Conservation (phyloP, 495 filamentous ascomycete genomes). For the Alectoria sarmentosa region DNA sequence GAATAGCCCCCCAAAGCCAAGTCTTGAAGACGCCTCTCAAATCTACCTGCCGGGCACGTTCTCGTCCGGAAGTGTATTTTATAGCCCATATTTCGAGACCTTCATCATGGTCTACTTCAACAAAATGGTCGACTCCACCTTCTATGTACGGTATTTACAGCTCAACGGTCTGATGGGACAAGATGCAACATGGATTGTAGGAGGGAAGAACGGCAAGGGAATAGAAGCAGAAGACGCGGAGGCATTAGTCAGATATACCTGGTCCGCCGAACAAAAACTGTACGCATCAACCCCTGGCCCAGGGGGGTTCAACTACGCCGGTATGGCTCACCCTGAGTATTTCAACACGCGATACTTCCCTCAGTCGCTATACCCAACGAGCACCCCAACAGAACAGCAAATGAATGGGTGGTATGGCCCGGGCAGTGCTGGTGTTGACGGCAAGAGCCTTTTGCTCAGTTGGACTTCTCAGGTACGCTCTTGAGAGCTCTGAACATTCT, state of each 20-base stretch:
- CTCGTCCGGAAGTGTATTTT: conserved; percentile 31
- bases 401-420: conserved; percentile 26
- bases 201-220: conserved; percentile 25
- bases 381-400: conserved; percentile 11
- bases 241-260: conserved; percentile 28
- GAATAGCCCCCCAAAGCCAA: conserved; percentile 16
- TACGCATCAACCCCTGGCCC: conserved; percentile 25
- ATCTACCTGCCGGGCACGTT: conserved; percentile 29
- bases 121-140: conserved; percentile 30
- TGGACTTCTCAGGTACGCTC: conserved; percentile 26
- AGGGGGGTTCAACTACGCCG: conserved; percentile 32
- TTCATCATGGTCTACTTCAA: conserved; percentile 34
- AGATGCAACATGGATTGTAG: conserved; percentile 20
- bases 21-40: conserved; percentile 15
- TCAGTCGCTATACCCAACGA: conserved; percentile 22
- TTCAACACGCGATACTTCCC: conserved; percentile 29
- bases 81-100: conserved; percentile 30
- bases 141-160: conserved; percentile 29
- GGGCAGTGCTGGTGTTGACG: conserved; percentile 20
- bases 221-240: conserved; percentile 28
- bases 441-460: conserved; percentile 26
- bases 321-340: conserved; percentile 27
- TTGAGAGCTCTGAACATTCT: not conserved
- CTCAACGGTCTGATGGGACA: conserved; percentile 21
- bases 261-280: conserved; percentile 28